Conservation (phyloP, 1,284 basidiomycete species). For the Malassezia obtusa region DNA sequence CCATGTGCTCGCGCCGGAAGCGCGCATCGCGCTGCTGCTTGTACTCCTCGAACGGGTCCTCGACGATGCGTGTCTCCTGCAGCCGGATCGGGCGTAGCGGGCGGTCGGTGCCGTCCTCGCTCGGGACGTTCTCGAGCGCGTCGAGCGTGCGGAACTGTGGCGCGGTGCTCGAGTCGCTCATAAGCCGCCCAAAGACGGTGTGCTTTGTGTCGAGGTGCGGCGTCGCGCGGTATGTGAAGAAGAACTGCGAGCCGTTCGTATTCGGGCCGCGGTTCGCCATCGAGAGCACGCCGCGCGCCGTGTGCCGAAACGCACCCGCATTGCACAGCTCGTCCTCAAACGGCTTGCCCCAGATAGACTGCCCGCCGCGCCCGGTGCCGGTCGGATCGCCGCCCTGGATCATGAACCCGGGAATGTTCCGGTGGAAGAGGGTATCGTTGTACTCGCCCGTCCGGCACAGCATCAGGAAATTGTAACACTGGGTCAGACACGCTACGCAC, state of each 20-base stretch:
- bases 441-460: slow-evolving; percentile 63
- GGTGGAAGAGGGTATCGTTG: slow-evolving; percentile 74
- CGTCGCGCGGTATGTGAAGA: slow-evolving; percentile 50
- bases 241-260: slow-evolving; percentile 43
- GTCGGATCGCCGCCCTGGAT: slow-evolving; percentile 93
- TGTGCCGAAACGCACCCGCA: slow-evolving; percentile 34
- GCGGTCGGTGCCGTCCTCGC: slow-evolving; percentile 72
- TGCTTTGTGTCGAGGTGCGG: slow-evolving; percentile 68
- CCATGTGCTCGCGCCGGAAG: slow-evolving; percentile 22
- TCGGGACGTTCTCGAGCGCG: slow-evolving; percentile 67
- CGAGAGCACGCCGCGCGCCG: slow-evolving; percentile 27
- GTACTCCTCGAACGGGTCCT: slow-evolving; percentile 40
- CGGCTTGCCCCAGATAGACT: slow-evolving; percentile 87
- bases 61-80: slow-evolving; percentile 24
- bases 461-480: slow-evolving; percentile 83
- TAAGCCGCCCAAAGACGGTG: slow-evolving; percentile 84
- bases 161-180: slow-evolving; percentile 69
- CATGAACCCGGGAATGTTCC: slow-evolving; percentile 95
- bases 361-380: slow-evolving; percentile 83
- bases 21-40: slow-evolving; percentile 19
- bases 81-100: slow-evolving; percentile 70
- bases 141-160: slow-evolving; percentile 57
- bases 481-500: slow-evolving; percentile 43
- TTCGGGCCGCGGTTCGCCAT: slow-evolving; percentile 44
- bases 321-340: slow-evolving; percentile 81